phyloP scores from a whole-genome alignment of 148 eudicot genomes.

The Rhododendron ovatum region DNA sequence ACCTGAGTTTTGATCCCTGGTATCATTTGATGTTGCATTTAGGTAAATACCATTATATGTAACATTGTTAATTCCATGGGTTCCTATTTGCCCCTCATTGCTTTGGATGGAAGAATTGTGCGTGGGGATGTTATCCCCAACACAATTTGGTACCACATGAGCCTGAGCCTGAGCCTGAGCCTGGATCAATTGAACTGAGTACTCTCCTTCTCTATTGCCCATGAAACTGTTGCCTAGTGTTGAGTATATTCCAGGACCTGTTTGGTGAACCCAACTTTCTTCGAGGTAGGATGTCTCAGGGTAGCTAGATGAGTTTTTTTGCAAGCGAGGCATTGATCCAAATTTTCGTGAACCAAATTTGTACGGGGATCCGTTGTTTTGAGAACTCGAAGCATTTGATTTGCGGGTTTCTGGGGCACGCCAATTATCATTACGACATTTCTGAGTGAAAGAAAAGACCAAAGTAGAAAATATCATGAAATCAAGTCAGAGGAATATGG shows the following conservation, averaged over 20 bases:
- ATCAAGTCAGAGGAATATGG: not conserved
- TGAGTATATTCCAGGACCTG: not conserved
- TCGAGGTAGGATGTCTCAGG: not conserved
- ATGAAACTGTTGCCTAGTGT: not conserved
- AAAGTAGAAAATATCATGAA: not conserved
- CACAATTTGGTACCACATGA: not conserved
- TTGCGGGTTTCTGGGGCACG: constrained; percentile 6
- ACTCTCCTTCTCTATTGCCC: not conserved
- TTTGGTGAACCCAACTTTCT: not conserved
- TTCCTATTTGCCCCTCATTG: not conserved
- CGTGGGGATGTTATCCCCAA: not conserved
- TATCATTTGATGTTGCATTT: not conserved
- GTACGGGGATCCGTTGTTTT: not conserved
- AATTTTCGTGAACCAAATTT: constrained; percentile 1
- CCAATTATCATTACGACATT: constrained; percentile 16
- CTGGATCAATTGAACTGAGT: not conserved
- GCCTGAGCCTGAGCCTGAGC: too few relatives aligned
- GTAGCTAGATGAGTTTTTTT: not conserved
- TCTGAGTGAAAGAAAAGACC: not conserved
- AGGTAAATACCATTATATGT: not conserved
- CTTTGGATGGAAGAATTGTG: not conserved
- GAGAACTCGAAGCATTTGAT: not conserved
- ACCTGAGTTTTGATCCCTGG: not conserved
- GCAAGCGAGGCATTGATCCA: constrained; percentile 11
- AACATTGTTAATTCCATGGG: not conserved